phyloP scores from a whole-genome alignment of 139 green algal genomes.

The Chlorella sp. region DNA sequence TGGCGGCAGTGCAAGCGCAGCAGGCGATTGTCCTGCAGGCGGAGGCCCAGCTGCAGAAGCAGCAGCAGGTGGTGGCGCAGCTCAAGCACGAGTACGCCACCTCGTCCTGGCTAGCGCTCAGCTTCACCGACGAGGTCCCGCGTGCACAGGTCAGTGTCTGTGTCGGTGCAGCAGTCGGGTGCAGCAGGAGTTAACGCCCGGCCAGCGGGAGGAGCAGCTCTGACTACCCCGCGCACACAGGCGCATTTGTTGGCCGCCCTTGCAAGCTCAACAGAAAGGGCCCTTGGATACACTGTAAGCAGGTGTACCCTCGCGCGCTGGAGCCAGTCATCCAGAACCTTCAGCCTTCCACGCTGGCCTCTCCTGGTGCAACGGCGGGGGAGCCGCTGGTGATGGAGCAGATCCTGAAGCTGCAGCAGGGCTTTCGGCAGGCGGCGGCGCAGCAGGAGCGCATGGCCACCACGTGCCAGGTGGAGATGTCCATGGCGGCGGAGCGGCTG shows the following conservation, averaged over 20 bases:
- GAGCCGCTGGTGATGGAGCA: too few relatives aligned
- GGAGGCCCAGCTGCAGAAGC: neutral
- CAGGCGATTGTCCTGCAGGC: neutral
- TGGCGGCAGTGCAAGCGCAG: neutral
- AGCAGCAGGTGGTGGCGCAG: neutral
- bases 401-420: neutral
- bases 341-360: too few relatives aligned
- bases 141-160: neutral
- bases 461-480: neutral
- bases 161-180: too few relatives aligned
- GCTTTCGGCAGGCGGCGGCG: neutral
- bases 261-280: too few relatives aligned
- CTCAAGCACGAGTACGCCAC: neutral
- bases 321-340: too few relatives aligned
- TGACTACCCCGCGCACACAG: too few relatives aligned
- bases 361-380: too few relatives aligned
- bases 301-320: too few relatives aligned
- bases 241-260: too few relatives aligned
- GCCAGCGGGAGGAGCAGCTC: too few relatives aligned
- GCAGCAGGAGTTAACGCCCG: too few relatives aligned
- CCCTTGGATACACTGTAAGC: too few relatives aligned
- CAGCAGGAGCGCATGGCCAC: neutral
- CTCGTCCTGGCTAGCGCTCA: neutral
- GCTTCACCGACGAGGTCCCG: neutral
- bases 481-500: neutral